Evolutionary conservation across 257 asterid species (phyloP), one percentile per base, ranked within the genome.

Genomic region (Solanum sparsipilum): DNA sequence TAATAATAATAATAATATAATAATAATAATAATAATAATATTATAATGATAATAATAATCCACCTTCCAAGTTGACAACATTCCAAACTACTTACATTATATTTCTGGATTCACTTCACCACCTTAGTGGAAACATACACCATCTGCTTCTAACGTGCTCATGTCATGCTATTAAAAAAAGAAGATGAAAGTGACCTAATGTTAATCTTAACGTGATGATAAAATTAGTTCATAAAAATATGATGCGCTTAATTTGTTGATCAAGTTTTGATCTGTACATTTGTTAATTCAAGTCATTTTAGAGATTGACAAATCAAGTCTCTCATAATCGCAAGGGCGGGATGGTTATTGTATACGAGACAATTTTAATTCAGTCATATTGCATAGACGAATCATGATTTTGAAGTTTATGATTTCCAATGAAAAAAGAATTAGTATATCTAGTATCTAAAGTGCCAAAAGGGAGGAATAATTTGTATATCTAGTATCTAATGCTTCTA

Each of bases 191-290:
- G 7, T 5, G 39, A 2, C 25, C 23, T 7, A 52, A 15, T 15
- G 11, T 70, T 70, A 29, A 31, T 29, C 16, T 27, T 6, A 13
- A 25, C 4, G 34, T 25, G 27, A 9, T 5, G 23, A 7, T 29
- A 70, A 70, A 70, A 70, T 70, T 70, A 70, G 38, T 70, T 70
- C 3, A 70, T 15, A 0, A 2, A 70, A 29, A 27, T 13, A 29
- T 13, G 0, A 67, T 29, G 0, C 1, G 1, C 4, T 29, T 1
- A 13, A 3, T 68, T 15, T 0, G 1, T 70, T 70, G 3, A 15
- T 48, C 1, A 70, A 70, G 11, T 3, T 29, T 70, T 1, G 20
- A 68, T 3, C 0, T 1, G 4, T 13, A 3, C 21, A 13, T 6
- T 27, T 68, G 9, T 68, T 68, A 68, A 13, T 68, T 29, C 3